Conservation (phyloP, 805 yeast genomes). For the Lachancea waltii region DNA sequence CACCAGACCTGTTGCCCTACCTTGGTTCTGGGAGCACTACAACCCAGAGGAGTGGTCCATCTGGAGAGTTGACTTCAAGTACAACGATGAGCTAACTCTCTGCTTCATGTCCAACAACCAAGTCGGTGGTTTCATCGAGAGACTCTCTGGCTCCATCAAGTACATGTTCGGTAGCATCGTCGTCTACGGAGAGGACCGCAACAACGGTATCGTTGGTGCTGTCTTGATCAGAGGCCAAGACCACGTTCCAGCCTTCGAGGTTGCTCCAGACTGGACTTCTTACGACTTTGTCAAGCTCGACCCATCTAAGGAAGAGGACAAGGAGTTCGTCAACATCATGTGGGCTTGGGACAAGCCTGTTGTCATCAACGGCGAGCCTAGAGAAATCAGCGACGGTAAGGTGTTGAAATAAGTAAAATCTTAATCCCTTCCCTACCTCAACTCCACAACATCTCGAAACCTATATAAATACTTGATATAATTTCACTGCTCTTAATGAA, state of each 20-base stretch:
- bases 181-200: slow-evolving; percentile 95
- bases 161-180: slow-evolving; percentile 85
- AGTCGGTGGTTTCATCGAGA: slow-evolving; percentile 95
- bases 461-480: not conserved
- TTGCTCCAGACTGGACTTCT: slow-evolving; percentile 99
- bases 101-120: slow-evolving; percentile 97
- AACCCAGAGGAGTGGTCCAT: slow-evolving; percentile 88
- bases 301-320: slow-evolving; percentile 67
- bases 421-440: too few relatives aligned
- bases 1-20: slow-evolving; percentile 84
- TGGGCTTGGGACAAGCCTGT: slow-evolving; percentile 99
- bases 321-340: slow-evolving; percentile 78
- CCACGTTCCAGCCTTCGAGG: slow-evolving; percentile 81
- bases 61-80: slow-evolving; percentile 90
- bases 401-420: slow-evolving; percentile 68
- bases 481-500: not conserved
- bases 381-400: slow-evolving; percentile 95
- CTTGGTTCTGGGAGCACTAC: slow-evolving; percentile 95
- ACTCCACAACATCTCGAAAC: too few relatives aligned
- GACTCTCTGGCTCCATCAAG: slow-evolving; percentile 82
- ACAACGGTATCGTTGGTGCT: slow-evolving; percentile 92
- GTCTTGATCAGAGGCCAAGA: slow-evolving; percentile 94
- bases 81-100: slow-evolving; percentile 92
- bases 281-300: slow-evolving; percentile 81
- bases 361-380: slow-evolving; percentile 66